Percentiles rank a stretch among this genome's conserved stretches.
Conservation (phyloP, 1,139 yeast genomes). For the Geotrichum armillariae region DNA sequence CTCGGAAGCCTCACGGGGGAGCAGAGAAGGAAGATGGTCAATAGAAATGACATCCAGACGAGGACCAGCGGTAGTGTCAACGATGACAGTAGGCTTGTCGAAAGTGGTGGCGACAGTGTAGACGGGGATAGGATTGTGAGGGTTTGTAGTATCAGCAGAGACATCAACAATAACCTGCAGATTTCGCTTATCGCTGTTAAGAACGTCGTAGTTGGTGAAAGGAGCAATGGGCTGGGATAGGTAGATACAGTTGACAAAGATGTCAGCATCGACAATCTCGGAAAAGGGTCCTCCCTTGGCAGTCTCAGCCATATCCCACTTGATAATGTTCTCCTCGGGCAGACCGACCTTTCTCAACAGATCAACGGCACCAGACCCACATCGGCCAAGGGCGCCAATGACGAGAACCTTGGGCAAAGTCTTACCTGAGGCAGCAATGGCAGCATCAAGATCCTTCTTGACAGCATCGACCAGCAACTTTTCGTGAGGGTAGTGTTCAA, state of each 20-base stretch:
- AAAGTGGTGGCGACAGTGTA: constrained; percentile 88
- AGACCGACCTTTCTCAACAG: constrained; percentile 80
- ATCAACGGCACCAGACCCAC: constrained; percentile 97
- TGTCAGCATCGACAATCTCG: constrained; percentile 83
- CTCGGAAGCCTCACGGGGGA: constrained; percentile 97
- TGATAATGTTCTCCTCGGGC: constrained; percentile 77
- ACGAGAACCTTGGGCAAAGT: constrained; percentile 76
- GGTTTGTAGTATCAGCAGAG: constrained; percentile 97
- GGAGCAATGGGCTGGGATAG: constrained; percentile 93
- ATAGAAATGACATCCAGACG: constrained; percentile 85
- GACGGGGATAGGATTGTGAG: constrained; percentile 96
- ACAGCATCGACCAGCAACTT: constrained; percentile 68
- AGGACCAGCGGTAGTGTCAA: constrained; percentile 74
- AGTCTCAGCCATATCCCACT: constrained; percentile 98
- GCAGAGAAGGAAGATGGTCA: constrained; percentile 92
- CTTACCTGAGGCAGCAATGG: constrained; percentile 61
- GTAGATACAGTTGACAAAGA: constrained; percentile 94
- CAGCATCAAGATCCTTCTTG: constrained; percentile 57
- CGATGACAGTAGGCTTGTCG: constrained; percentile 84
- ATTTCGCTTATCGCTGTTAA: constrained; percentile 66
- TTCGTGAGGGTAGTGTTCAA: constrained; percentile 83
- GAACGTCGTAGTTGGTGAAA: constrained; percentile 67
- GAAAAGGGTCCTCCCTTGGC: constrained; percentile 95
- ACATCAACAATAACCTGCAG: constrained; percentile 94
- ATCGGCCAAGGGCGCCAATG: constrained; percentile 97